Evolutionary conservation across 352 stramenopile genomes (phyloP).

Genomic region (Phytopythium chamaehyphon): DNA sequence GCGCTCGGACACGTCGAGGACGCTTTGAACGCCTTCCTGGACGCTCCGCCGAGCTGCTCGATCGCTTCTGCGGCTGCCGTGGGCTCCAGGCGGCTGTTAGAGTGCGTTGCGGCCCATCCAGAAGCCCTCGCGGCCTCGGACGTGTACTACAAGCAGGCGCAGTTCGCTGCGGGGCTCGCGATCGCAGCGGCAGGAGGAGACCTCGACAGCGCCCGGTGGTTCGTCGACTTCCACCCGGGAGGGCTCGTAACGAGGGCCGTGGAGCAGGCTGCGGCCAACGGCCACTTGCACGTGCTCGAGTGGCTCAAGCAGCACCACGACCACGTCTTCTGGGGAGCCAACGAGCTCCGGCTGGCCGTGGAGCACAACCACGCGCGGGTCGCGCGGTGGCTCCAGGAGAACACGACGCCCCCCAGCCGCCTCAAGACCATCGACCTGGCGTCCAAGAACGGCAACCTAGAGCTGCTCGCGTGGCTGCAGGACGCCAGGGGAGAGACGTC

Average conservation of each 20-base stretch:
- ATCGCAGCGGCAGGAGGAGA: constrained; percentile 17
- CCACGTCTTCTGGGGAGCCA: constrained; percentile 30
- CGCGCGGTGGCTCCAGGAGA: constrained; percentile 19
- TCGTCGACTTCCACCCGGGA: constrained; percentile 20
- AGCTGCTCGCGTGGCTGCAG: constrained; percentile 23
- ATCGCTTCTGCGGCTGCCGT: constrained; percentile 15
- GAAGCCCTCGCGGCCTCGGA: constrained; percentile 13
- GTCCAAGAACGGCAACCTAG: constrained; percentile 21
- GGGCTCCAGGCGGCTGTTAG: constrained; percentile 17
- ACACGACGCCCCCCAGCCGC: constrained; percentile 17
- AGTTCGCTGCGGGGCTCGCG: constrained; percentile 19
- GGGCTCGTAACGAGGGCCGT: constrained; percentile 21
- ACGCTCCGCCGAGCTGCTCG: constrained; percentile 19
- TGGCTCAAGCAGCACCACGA: constrained; percentile 24
- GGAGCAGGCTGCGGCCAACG: constrained; percentile 18
- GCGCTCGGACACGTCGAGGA: constrained; percentile 20
- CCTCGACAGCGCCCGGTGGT: constrained; percentile 18
- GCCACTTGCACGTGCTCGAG: constrained; percentile 14
- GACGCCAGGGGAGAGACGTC: constrained; percentile 19
- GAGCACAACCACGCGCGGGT: constrained; percentile 13
- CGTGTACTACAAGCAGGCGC: constrained; percentile 23
- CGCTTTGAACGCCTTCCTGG: constrained; percentile 17
- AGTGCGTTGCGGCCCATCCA: constrained; percentile 12
- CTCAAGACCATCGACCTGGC: constrained; percentile 26
- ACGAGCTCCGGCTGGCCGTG: constrained; percentile 24